These are phyloP conservation scores for Stentor coeruleus DNA, from an alignment of 73 alveolate genomes.

Conservation along the genomic window DNA sequence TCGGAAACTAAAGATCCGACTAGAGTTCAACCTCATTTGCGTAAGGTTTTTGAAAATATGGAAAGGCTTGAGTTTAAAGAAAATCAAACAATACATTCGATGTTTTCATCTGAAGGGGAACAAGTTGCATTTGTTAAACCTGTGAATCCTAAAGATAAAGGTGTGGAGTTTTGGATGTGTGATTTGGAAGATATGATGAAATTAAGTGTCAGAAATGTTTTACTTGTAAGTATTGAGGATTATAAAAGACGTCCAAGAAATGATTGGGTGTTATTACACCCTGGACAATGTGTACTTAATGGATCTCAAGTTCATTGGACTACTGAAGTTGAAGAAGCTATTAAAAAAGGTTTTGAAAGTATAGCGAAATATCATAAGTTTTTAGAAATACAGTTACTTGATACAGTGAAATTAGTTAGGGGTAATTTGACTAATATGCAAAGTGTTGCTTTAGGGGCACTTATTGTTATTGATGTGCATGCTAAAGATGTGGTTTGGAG, in stretches of 20 bases:
- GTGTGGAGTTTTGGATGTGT: constrained; percentile 99
- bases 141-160: constrained; percentile 92
- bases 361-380: constrained; percentile 61
- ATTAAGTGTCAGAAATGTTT: constrained; percentile 82
- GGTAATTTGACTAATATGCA: constrained; percentile 85
- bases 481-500: constrained; percentile 98
- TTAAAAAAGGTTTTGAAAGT: constrained; percentile 63
- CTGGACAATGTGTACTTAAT: constrained; percentile 98
- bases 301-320: constrained; percentile 99
- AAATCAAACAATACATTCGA: too few species aligned
- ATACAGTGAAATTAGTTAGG: constrained; percentile 92
- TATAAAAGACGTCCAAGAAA: constrained; percentile 87
- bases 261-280: constrained; percentile 99
- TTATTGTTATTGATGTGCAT: constrained; percentile 99
- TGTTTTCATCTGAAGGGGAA: constrained; percentile 90
- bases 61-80: constrained; percentile 82
- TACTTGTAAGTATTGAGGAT: constrained; percentile 81
- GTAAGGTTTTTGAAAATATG: constrained; percentile 90
- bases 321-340: constrained; percentile 96
- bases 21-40: constrained; percentile 51
- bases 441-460: constrained; percentile 94
- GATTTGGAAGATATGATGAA: constrained; percentile 99
- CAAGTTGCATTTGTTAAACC: constrained; percentile 76
- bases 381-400: constrained; percentile 72
- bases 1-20: constrained; percentile 74